Evolutionary conservation across 2,329 filamentous ascomycete species (phyloP).

Genomic region (Thielaviopsis euricoi): DNA sequence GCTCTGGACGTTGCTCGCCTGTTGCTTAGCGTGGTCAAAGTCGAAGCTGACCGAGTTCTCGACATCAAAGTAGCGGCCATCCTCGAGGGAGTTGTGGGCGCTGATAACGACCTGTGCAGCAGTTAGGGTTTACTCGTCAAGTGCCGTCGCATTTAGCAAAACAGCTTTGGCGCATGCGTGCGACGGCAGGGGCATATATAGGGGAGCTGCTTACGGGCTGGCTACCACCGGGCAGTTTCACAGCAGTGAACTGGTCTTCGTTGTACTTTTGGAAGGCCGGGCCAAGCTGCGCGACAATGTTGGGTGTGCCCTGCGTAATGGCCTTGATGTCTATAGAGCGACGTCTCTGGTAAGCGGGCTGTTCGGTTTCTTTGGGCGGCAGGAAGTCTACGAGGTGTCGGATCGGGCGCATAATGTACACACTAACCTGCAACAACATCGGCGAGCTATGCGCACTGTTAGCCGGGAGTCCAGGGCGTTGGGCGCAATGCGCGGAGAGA

Average conservation of each 20-base stretch:
- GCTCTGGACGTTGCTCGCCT: constrained; percentile 68
- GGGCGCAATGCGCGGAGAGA: not conserved
- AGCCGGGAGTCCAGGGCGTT: not conserved
- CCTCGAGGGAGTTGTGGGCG: constrained; percentile 65
- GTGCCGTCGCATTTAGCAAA: not conserved
- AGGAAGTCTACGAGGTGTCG: not conserved
- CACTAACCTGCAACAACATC: constrained; percentile 11
- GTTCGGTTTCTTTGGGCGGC: not conserved
- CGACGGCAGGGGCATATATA: not conserved
- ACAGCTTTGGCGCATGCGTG: not conserved
- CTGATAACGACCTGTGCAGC: constrained; percentile 58
- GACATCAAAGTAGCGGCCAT: constrained; percentile 75
- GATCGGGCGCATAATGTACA: not conserved
- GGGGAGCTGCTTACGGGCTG: constrained; percentile 27
- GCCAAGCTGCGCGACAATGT: constrained; percentile 52
- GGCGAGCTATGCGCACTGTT: constrained; percentile 10
- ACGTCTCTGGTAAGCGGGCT: not conserved
- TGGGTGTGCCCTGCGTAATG: constrained; percentile 53
- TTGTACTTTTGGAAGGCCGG: constrained; percentile 92
- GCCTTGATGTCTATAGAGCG: constrained; percentile 63
- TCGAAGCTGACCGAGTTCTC: constrained; percentile 76
- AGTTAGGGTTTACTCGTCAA: not conserved
- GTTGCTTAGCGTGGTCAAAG: constrained; percentile 72
- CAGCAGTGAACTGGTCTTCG: constrained; percentile 78
- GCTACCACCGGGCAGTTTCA: constrained; percentile 76